Evolutionary conservation across 345 rosid genomes (phyloP).

Genomic region (Laguncularia racemosa): DNA sequence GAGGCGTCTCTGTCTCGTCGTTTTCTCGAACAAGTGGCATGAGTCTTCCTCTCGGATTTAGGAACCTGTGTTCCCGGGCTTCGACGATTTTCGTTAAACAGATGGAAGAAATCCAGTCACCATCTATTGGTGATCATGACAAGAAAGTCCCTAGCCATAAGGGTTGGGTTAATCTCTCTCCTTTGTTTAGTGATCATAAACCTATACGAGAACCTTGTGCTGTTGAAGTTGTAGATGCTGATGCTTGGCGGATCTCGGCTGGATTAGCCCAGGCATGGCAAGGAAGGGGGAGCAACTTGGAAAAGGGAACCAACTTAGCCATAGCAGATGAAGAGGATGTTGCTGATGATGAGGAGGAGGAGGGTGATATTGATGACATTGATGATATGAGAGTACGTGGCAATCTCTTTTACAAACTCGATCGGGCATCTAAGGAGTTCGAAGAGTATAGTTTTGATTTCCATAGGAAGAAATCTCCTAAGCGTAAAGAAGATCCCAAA

Average conservation of each 20-base stretch:
- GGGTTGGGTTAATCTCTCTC: slow-evolving; percentile 23
- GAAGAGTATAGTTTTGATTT: slow-evolving; percentile 71
- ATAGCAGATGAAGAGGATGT: slow-evolving; percentile 9
- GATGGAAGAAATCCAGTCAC: slow-evolving; percentile 4
- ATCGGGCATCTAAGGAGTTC: slow-evolving; percentile 64
- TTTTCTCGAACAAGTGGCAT: too few species aligned
- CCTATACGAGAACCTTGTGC: slow-evolving; percentile 20
- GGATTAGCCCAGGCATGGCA: slow-evolving; percentile 50
- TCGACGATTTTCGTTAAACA: slow-evolving; percentile 1
- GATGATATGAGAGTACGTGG: slow-evolving; percentile 78
- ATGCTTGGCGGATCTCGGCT: slow-evolving; percentile 59
- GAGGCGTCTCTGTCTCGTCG: too few species aligned
- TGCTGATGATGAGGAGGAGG: slow-evolving; percentile 19
- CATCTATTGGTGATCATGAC: background rate
- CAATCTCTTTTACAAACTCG: slow-evolving; percentile 76
- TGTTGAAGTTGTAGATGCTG: slow-evolving; percentile 71
- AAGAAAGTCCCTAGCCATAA: slow-evolving; percentile 6
- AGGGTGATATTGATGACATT: slow-evolving; percentile 53
- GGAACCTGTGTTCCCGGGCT: too few species aligned
- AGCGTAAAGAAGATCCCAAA: slow-evolving; percentile 24
- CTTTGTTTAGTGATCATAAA: slow-evolving; percentile 17
- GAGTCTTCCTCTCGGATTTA: too few species aligned
- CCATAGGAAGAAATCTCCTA: slow-evolving; percentile 50
- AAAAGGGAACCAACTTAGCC: background rate
- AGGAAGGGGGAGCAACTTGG: slow-evolving; percentile 15